Conservation (phyloP, 2,329 filamentous ascomycete genomes). For the Fusarium begoniae region DNA sequence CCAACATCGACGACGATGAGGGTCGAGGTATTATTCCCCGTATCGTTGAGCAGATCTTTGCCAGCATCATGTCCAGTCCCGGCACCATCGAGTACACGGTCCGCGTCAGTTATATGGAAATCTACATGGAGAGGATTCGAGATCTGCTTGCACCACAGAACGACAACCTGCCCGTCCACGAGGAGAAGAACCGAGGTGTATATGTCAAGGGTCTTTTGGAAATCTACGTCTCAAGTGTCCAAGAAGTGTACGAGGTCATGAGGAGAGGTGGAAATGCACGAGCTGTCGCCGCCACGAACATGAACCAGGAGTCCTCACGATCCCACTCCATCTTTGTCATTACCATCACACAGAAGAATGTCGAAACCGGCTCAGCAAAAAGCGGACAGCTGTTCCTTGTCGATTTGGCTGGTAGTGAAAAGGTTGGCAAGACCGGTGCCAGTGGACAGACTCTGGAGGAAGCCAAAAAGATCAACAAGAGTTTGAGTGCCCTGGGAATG, state of each 20-base stretch:
- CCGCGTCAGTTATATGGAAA: constrained; percentile 98
- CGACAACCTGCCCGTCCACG: constrained; percentile 96
- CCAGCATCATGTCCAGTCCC: constrained; percentile 90
- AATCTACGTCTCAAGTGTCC: constrained; percentile 94
- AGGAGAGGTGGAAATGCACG: constrained; percentile 87
- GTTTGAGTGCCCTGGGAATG: constrained; percentile 96
- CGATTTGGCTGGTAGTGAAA: constrained; percentile 97
- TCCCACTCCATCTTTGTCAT: constrained; percentile 99
- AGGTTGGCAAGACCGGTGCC: constrained; percentile 97
- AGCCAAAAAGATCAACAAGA: constrained; percentile 99
- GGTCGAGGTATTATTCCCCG: constrained; percentile 95
- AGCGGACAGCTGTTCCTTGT: constrained; percentile 97
- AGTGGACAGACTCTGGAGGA: constrained; percentile 97
- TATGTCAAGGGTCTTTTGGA: constrained; percentile 96
- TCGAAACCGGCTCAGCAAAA: constrained; percentile 94
- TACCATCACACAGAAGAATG: constrained; percentile 96
- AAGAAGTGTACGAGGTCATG: constrained; percentile 97
- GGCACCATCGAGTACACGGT: constrained; percentile 99
- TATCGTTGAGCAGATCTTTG: constrained; percentile 97
- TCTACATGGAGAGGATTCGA: constrained; percentile 98
- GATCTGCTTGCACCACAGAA: constrained; percentile 93
- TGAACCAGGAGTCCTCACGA: constrained; percentile 98
- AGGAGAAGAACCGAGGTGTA: constrained; percentile 94
- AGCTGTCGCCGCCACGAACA: constrained; percentile 96
- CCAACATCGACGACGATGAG: constrained; percentile 89